phyloP scores from a whole-genome alignment of 208 protist species.

The Acanthamoeba quina region DNA sequence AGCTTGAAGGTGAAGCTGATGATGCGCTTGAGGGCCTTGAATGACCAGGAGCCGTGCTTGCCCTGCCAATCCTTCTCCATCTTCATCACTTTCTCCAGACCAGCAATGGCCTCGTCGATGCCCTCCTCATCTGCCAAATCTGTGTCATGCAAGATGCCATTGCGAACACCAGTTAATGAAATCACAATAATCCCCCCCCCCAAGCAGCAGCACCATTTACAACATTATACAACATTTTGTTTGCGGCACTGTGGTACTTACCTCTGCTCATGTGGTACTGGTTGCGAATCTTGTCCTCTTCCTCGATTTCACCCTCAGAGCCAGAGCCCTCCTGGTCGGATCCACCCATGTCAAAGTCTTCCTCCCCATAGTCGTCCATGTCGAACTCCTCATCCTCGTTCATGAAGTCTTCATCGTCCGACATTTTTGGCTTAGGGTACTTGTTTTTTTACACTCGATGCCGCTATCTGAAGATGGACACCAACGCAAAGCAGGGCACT shows the following conservation, averaged over 20 bases:
- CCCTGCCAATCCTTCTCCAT: constrained; percentile 90
- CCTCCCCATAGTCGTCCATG: constrained; percentile 80
- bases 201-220: neutral
- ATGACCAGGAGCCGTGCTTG: constrained; percentile 92
- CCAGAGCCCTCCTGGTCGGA: neutral
- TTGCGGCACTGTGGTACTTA: neutral
- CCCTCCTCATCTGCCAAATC: constrained; percentile 86
- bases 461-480: neutral
- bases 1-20: constrained; percentile 90
- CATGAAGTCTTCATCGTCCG: constrained; percentile 69
- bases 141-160: neutral
- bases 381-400: constrained; percentile 78
- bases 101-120: constrained; percentile 88
- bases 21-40: constrained; percentile 96
- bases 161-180: neutral
- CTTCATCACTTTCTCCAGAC: constrained; percentile 90
- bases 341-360: neutral
- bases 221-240: neutral
- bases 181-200: neutral
- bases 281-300: constrained; percentile 91
- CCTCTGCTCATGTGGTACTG: constrained; percentile 93
- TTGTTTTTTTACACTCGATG: neutral
- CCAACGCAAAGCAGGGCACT: neutral
- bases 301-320: constrained; percentile 83
- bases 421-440: neutral